These are phyloP conservation scores for Papiliotrema laurentii DNA, from an alignment of 1,284 basidiomycete genomes.

Conservation along the genomic window DNA sequence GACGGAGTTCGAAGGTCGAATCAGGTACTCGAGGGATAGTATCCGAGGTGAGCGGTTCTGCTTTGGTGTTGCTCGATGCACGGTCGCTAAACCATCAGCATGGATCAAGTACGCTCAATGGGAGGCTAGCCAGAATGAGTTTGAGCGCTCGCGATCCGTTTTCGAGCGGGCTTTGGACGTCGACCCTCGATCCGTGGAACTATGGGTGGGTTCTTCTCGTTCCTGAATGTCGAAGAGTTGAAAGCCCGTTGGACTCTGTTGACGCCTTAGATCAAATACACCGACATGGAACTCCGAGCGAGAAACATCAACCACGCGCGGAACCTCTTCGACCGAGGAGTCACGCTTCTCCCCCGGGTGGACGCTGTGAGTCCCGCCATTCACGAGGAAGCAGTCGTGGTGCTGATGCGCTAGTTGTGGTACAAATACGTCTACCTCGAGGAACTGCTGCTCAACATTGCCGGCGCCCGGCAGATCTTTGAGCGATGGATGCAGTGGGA, in stretches of 20 bases:
- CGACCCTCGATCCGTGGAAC: conserved; percentile 77
- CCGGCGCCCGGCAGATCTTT: conserved; percentile 93
- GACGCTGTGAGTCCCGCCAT: conserved; percentile 52
- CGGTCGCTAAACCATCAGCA: conserved; percentile 29
- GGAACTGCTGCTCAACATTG: conserved; percentile 91
- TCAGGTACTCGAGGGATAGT: conserved; percentile 69
- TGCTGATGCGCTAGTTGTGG: conserved; percentile 62
- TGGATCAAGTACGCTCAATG: conserved; percentile 62
- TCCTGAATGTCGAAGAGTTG: not conserved
- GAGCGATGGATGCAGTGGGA: conserved; percentile 99
- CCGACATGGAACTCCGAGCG: conserved; percentile 97
- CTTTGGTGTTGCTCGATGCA: not conserved
- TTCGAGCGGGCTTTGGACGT: conserved; percentile 97
- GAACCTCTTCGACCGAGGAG: conserved; percentile 94
- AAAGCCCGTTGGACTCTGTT: not conserved
- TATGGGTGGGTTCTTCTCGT: conserved; percentile 59
- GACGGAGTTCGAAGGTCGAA: conserved; percentile 94
- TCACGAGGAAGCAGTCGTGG: not conserved
- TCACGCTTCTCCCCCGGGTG: conserved; percentile 89
- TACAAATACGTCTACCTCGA: conserved; percentile 99
- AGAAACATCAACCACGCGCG: conserved; percentile 95
- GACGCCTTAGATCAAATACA: conserved; percentile 64
- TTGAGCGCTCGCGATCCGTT: conserved; percentile 80
- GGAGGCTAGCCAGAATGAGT: conserved; percentile 96
- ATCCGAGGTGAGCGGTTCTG: conserved; percentile 39